Conservation (phyloP, 2,329 filamentous ascomycete genomes). For the Trichophyton simii region DNA sequence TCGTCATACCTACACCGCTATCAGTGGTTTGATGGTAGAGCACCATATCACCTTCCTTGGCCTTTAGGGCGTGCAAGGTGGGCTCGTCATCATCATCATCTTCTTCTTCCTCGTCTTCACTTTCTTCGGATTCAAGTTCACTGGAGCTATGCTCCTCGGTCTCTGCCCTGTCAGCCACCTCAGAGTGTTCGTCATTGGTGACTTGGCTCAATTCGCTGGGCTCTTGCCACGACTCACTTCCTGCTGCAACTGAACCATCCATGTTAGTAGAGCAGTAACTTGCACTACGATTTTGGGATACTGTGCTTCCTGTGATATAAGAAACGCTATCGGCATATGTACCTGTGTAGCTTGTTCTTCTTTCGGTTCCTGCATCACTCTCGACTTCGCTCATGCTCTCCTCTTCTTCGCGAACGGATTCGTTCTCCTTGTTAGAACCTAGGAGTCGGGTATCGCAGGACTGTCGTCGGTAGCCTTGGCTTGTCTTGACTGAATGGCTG, state of each 20-base stretch:
- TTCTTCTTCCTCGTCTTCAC: constrained; percentile 7
- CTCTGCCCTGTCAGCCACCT: neutral
- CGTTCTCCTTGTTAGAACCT: constrained; percentile 48
- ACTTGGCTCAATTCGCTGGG: constrained; percentile 11
- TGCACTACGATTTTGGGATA: constrained; percentile 28
- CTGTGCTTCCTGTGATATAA: constrained; percentile 28
- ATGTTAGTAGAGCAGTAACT: constrained; percentile 31
- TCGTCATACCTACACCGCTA: constrained; percentile 18
- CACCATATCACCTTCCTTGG: constrained; percentile 17
- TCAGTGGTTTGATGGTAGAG: constrained; percentile 17
- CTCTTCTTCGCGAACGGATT: constrained; percentile 51
- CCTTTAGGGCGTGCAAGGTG: constrained; percentile 14
- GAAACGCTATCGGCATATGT: constrained; percentile 33
- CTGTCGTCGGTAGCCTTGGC: constrained; percentile 46
- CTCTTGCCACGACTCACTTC: constrained; percentile 17
- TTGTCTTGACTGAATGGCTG: constrained; percentile 63
- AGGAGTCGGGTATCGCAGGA: constrained; percentile 51
- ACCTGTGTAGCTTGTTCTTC: constrained; percentile 32
- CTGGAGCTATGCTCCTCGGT: neutral
- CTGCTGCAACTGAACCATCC: constrained; percentile 18
- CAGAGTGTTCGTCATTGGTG: neutral
- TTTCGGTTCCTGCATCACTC: constrained; percentile 41
- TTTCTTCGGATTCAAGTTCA: neutral
- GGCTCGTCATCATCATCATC: neutral
- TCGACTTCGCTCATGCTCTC: constrained; percentile 35